Base-by-base conservation (phyloP, 352 stramenopile species). In the Globisporangium okanoganense region DNA sequence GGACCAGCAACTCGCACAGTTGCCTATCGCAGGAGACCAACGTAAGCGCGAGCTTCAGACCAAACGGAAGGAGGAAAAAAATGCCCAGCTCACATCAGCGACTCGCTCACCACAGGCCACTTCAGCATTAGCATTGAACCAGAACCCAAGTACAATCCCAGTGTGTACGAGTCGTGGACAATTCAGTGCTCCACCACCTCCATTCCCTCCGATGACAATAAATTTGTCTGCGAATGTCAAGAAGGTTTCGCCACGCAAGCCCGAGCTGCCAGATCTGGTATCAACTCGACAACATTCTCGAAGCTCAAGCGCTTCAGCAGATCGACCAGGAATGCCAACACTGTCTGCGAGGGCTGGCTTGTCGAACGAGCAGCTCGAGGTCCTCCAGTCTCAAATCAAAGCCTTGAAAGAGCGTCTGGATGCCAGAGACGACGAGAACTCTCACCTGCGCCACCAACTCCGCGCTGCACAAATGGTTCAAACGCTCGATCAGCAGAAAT, bases 11-110 rank as follows among this genome's bases (percentile, higher is more conserved):
- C 18, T 43, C 7, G 47, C 14, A 1, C 24, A 14, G n/a, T 29
- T 58, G 29, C 27, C 47, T 1, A 20, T 48, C 2, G 22, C 3
- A 24, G 40, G 40, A 43, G 43, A 66, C 25, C 56, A 14, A 4
- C 20, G 68, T 10, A 65, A 55, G 3, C 55, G 22, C 45, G 71
- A 78, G 31, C 27, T 70, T 14, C 51, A 63, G 27, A 73, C 24
- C 13, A 79, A 79, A 18, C 58, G 64, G 8, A 56, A 64, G 22
- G 71, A 81, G 59, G 73, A 81, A 49, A 13, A 20, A 2, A 50
- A 62, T 13, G 16, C 35, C 4, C 25, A 55, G 7, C 22, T 20
- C 5, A 5, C 59, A 48, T 8, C 13, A 25, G 5, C 22, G 5
- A 12, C 0, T 29, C 33, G 7, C 1, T n/a, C 25, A 5, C 16